These are phyloP conservation scores for Waltergamsia citrina DNA, from an alignment of 2,329 filamentous ascomycete species.

Conservation along the genomic window DNA sequence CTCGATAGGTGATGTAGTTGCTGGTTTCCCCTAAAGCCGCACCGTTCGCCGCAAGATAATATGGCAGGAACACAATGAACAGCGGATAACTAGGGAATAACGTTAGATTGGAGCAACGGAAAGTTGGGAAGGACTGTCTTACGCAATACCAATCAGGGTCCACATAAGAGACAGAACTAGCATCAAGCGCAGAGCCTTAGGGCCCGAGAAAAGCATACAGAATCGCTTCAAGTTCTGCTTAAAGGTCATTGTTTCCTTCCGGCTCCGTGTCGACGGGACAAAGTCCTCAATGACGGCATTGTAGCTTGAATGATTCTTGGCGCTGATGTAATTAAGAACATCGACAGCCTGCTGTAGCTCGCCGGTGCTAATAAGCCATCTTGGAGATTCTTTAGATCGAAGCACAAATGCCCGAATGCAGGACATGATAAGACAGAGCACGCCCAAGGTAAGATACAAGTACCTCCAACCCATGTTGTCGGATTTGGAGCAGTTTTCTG, in stretches of 20 bases:
- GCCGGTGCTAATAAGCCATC: constrained; percentile 28
- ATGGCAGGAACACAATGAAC: constrained; percentile 33
- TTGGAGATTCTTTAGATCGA: constrained; percentile 28
- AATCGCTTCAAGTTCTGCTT: no score
- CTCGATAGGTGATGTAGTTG: constrained; percentile 17
- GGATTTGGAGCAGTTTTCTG: constrained; percentile 18
- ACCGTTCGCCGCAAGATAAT: constrained; percentile 28
- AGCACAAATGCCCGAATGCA: constrained; percentile 28
- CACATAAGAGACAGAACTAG: constrained; percentile 24
- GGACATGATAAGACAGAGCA: constrained; percentile 24
- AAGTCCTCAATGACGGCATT: constrained; percentile 21
- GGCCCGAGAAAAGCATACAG: no score
- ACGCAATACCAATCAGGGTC: constrained; percentile 29
- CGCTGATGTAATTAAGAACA: constrained; percentile 30
- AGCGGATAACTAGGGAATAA: constrained; percentile 28
- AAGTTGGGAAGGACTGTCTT: neutral
- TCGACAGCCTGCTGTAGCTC: constrained; percentile 31
- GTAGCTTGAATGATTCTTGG: constrained; percentile 14
- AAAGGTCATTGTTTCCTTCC: no score
- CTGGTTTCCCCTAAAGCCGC: constrained; percentile 12
- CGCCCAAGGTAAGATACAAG: constrained; percentile 27
- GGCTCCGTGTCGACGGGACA: no score
- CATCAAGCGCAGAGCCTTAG: no score
- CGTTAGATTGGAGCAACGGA: no score
- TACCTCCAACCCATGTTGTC: constrained; percentile 35